Conservation (phyloP, 495 filamentous ascomycete genomes). For the Neurospora sp. region DNA sequence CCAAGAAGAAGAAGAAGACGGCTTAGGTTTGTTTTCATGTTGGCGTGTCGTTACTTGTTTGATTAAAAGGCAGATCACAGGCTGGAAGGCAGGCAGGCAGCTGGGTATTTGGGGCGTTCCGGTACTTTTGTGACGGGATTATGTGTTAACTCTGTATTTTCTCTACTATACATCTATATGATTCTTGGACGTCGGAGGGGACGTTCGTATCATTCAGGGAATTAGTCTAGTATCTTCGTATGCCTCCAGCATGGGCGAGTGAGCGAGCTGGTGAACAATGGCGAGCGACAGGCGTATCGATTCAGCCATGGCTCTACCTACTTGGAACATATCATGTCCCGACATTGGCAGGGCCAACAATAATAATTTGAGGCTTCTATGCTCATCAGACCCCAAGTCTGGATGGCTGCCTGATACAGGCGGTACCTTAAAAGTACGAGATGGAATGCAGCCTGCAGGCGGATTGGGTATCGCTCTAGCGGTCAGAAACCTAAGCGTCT, state of each 20-base stretch:
- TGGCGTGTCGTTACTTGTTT: not conserved
- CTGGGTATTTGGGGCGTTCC: not conserved
- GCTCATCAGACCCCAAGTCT: not conserved
- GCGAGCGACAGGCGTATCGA: not conserved
- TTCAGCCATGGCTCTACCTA: no score
- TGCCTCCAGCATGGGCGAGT: not conserved
- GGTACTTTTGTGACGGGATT: not conserved
- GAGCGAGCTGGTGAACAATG: not conserved
- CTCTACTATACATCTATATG: not conserved
- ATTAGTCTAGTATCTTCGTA: not conserved
- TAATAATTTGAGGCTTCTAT: not conserved
- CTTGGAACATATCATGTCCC: no score
- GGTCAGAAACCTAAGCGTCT: not conserved
- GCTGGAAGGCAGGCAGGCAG: not conserved
- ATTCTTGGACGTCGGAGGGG: not conserved
- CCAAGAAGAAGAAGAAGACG: conserved; percentile 43
- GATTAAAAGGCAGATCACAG: not conserved
- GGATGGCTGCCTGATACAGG: not conserved
- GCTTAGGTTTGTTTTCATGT: conserved; percentile 5
- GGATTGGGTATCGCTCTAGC: not conserved
- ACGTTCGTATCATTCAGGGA: not conserved
- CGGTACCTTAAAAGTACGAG: not conserved
- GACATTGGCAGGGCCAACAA: no score
- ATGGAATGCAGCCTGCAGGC: not conserved
- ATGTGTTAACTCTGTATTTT: not conserved